These are phyloP conservation scores for Neltuma alba DNA, from an alignment of 306 rosid genomes.

Conservation along the genomic window DNA sequence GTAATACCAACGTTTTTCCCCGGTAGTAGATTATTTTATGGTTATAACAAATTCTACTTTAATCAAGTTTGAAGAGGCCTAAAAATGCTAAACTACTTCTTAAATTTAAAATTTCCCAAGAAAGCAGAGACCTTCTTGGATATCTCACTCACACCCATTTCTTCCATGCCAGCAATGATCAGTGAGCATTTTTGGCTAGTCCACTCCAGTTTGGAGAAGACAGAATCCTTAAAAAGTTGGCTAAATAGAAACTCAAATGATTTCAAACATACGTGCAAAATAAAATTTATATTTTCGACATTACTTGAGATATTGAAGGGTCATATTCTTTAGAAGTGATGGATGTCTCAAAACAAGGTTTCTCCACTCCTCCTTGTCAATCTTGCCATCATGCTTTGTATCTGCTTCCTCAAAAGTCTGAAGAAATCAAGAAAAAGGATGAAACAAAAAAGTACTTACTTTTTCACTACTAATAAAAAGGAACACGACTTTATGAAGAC, in stretches of 20 bases:
- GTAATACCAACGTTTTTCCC: neutral
- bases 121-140: neutral
- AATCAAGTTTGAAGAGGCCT: neutral
- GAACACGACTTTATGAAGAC: neutral
- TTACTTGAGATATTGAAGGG: slow-evolving; percentile 97
- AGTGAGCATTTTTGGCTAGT: neutral
- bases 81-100: neutral
- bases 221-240: neutral
- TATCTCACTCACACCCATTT: neutral
- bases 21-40: neutral
- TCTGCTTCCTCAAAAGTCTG: slow-evolving; percentile 99
- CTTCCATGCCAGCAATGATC: neutral
- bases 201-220: neutral
- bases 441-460: slow-evolving; percentile 5
- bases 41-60: neutral
- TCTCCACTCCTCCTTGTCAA: slow-evolving; percentile 99
- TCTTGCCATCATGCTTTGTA: slow-evolving; percentile 96
- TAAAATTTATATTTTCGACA: neutral
- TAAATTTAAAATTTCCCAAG: neutral
- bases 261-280: neutral
- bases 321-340: slow-evolving; percentile 94
- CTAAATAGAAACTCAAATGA: neutral
- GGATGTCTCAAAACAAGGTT: slow-evolving; percentile 93
- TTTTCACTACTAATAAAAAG: neutral
- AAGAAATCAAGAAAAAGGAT: slow-evolving; percentile 21